phyloP scores from a whole-genome alignment of 108 stramenopile genomes.

The Cylindrotheca closterium region DNA sequence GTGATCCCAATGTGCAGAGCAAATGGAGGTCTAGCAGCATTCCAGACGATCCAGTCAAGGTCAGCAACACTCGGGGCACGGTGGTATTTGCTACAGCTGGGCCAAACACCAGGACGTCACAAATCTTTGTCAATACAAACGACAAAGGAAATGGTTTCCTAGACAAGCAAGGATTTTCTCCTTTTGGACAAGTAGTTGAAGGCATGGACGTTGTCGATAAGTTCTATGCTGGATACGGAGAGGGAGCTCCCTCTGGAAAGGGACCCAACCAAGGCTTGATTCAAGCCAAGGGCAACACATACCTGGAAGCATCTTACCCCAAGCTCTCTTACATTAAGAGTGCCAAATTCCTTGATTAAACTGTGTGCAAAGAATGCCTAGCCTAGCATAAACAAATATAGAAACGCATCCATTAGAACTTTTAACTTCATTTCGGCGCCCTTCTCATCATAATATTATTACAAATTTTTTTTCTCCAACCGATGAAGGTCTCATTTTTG shows the following conservation, averaged over 20 bases:
- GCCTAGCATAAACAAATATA: too few relatives aligned
- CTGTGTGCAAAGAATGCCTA: too few relatives aligned
- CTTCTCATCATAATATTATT: too few relatives aligned
- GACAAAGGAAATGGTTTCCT: constrained; percentile 73
- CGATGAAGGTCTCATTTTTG: too few relatives aligned
- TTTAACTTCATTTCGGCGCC: too few relatives aligned
- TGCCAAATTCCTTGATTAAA: constrained; percentile 37
- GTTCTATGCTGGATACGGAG: constrained; percentile 90
- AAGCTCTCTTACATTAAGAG: constrained; percentile 80
- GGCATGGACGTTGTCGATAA: constrained; percentile 89
- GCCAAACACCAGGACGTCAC: constrained; percentile 85
- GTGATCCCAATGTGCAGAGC: constrained; percentile 66
- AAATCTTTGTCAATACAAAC: constrained; percentile 85
- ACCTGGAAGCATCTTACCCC: constrained; percentile 65
- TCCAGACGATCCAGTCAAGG: constrained; percentile 85
- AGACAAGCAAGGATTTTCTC: constrained; percentile 92
- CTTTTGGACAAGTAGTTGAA: constrained; percentile 86
- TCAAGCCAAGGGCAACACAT: constrained; percentile 76
- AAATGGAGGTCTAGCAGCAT: constrained; percentile 61
- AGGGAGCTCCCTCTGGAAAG: constrained; percentile 75
- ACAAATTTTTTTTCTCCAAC: too few relatives aligned
- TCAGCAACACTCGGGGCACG: constrained; percentile 79
- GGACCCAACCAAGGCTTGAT: constrained; percentile 84
- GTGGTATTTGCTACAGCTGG: constrained; percentile 92
- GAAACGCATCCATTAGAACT: too few relatives aligned